Evolutionary conservation across 176 grass and related monocot genomes (phyloP).

Genomic region (Bromus sterilis): DNA sequence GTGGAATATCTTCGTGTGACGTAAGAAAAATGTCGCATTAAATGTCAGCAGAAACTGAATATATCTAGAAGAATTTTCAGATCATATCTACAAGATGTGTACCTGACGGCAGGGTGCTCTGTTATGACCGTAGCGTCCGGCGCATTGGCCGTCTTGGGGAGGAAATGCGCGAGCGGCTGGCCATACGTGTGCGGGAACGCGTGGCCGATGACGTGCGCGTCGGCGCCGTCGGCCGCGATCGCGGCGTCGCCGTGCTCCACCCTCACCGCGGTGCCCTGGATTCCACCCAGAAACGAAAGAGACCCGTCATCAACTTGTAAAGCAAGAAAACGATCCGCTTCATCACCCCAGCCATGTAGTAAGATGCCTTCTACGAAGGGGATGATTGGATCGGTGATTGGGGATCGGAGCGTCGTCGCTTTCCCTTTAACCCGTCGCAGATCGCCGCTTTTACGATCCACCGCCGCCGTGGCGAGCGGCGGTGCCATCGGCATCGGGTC

Average conservation of each 20-base stretch:
- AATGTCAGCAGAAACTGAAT: neutral
- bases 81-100: slow-evolving; percentile 16
- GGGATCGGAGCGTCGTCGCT: neutral
- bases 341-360: neutral
- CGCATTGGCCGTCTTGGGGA: slow-evolving; percentile 36
- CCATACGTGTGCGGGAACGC: slow-evolving; percentile 66
- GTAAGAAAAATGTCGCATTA: neutral
- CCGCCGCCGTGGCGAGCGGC: neutral
- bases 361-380: neutral
- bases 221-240: slow-evolving; percentile 41
- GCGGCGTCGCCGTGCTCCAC: slow-evolving; percentile 59
- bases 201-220: slow-evolving; percentile 52
- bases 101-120: slow-evolving; percentile 52
- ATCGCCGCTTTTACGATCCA: neutral
- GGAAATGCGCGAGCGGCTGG: slow-evolving; percentile 59
- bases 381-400: neutral
- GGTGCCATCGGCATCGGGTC: neutral
- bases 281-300: slow-evolving; percentile 7
- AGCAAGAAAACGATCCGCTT: neutral
- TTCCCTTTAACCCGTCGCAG: neutral
- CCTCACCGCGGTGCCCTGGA: slow-evolving; percentile 61
- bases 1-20: neutral
- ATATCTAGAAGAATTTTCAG: slow-evolving; percentile 32
- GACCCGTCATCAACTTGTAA: neutral
- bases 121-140: slow-evolving; percentile 48